Conservation (phyloP, 805 yeast genomes). For the Tetrapisispora pingtungensis region DNA sequence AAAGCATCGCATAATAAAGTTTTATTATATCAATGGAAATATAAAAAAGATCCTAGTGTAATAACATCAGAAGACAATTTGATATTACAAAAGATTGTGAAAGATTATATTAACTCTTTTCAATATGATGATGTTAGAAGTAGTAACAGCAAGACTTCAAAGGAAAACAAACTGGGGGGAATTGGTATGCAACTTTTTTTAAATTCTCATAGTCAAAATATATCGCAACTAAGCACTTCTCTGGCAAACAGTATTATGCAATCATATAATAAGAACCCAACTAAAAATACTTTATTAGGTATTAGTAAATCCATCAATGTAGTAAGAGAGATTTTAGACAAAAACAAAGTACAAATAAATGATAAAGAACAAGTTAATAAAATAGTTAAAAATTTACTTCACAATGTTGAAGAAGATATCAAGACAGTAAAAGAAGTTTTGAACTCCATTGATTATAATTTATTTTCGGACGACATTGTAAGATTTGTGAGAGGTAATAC, state of each 20-base stretch:
- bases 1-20: conserved; percentile 16
- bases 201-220: conserved; percentile 12
- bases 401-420: conserved; percentile 9
- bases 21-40: conserved; percentile 18
- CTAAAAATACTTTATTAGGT: conserved; percentile 10
- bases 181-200: conserved; percentile 22
- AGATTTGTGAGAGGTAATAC: conserved; percentile 22
- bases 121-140: conserved; percentile 12
- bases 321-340: conserved; percentile 9
- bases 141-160: conserved; percentile 3
- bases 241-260: conserved; percentile 12
- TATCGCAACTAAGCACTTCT: conserved; percentile 15
- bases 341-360: conserved; percentile 10
- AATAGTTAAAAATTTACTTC: conserved; percentile 11
- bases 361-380: conserved; percentile 10
- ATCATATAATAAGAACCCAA: conserved; percentile 12
- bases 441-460: conserved; percentile 17
- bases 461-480: conserved; percentile 23
- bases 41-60: conserved; percentile 16
- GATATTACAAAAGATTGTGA: conserved; percentile 12
- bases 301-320: conserved; percentile 9
- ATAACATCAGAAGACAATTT: conserved; percentile 15
- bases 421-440: conserved; percentile 14
- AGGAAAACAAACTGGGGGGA: conserved; percentile 13
- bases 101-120: conserved; percentile 15